Base-by-base conservation (phyloP, 768 basidiomycete species). In the Termitomyces sp. region DNA sequence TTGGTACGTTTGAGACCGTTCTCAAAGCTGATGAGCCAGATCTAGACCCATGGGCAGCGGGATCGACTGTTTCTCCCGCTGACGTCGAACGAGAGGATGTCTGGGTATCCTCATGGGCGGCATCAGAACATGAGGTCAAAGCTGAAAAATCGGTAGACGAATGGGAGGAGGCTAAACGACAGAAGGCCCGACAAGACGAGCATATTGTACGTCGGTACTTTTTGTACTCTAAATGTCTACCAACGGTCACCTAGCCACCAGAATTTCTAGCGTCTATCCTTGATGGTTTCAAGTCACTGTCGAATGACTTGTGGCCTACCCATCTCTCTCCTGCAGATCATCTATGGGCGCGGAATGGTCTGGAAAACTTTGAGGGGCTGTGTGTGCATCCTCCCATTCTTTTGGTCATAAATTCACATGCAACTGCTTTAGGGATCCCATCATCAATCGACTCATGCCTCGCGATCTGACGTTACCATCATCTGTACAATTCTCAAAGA, bases 111-210 rank as follows among this genome's bases (percentile, higher is more conserved):
- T 63, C 74, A 11, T 82, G 82, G 82, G 68, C 53, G 34, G 60
- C 65, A 53, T 24, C 62, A 44, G 62, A 65, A 15, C 64, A 59
- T 37, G 58, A 55, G 14, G 52, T 30, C 51, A 60, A 66, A 49
- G 45, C 10, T 4, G 32, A 43, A 6, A 44, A 55, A 32, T 10
- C 66, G 6, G 65, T 71, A 5, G 85, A 90, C 63, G 85, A 86
- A 67, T 89, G 88, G 88, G 86, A 87, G 59, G 62, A 67, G 10
- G 85, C 87, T 12, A 78, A 72, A 57, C 74, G 71, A 61, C 70
- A 78, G 57, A 85, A 87, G 61, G 79, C 79, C 58, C 77, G 75
- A 56, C 74, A 80, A 62, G 81, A 89, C 64, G 75, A 75, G 43
- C 75, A 79, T 64, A 82, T 89, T 65, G 89, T 90, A 70, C 70